Base-by-base conservation (phyloP, 495 filamentous ascomycete species). In the Astrocystis sublimbata region DNA sequence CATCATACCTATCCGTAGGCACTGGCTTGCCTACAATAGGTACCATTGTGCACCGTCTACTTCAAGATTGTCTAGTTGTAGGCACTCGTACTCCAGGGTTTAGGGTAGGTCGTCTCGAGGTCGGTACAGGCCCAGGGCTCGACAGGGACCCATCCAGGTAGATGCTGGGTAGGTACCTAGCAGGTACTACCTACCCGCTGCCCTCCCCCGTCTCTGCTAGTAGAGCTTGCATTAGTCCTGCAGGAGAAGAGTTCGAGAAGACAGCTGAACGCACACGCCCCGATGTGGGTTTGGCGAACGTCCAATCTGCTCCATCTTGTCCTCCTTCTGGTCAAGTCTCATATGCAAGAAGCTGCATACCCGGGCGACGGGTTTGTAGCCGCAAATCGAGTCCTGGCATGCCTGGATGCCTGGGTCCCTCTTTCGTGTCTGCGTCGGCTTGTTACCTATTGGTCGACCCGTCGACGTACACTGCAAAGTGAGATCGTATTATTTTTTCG, bases 171-270 rank as follows among this genome's bases (percentile, higher is more conserved):
- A n/a, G n/a, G n/a, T n/a, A n/a, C n/a, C n/a, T n/a, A n/a, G n/a
- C n/a, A n/a, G n/a, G n/a, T n/a, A n/a, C n/a, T n/a, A n/a, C n/a
- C n/a, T n/a, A n/a, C n/a, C n/a, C n/a, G n/a, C n/a, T n/a, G n/a
- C n/a, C n/a, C n/a, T n/a, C n/a, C n/a, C 42, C 60, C 60, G 38
- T 62, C 49, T 55, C 56, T n/a, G n/a, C n/a, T n/a, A n/a, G n/a
- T 62, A 62, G 75, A 76, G 63, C 75, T 70, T 77, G 76, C 76
- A 78, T 78, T 78, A 78, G 76, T 62, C 61, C 65, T 65, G 70
- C 65, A 70, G 66, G 50, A 62, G 60, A 62, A 62, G 60, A 33
- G 60, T 62, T 62, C 60, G 60, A 62, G 60, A 62, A 62, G 51
- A 13, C 50, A 47, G 31, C 60, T 36, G 38, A 56, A 23, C 33